Base-by-base conservation (phyloP, 2,329 filamentous ascomycete species). In the Fusarium coicis region DNA sequence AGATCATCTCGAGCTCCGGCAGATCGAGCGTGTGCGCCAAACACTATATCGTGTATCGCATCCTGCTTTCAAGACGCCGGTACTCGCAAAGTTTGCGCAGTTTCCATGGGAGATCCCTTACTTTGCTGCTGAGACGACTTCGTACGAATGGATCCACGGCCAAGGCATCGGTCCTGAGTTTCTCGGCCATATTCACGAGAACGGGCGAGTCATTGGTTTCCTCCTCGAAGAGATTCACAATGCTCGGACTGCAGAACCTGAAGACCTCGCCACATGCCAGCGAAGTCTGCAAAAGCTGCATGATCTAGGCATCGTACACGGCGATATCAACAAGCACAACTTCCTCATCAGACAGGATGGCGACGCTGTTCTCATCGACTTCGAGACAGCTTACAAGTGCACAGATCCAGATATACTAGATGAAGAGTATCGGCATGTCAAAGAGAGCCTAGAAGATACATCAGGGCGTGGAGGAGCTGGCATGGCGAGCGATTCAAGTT, bases 241-340 rank as follows among this genome's bases (percentile, higher is more conserved):
- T 19, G 70, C 73, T 28, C 68, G 77, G 32, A 71, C 73, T 7
- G 79, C 80, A 16, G 79, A 75, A 64, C 75, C 75, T 18, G 60
- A 57, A 18, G 79, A 82, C 63, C 62, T 81, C 16, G 73, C 65
- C n/a, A 70, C 69, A 19, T 82, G 79, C 53, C 76, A 77, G 36
- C 58, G 73, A 19, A 78, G 72, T 52, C 64, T 81, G 40, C 56
- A 55, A 12, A 74, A 68, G 53, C 59, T 81, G 47, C 80, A 81
- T 60, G 63, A 71, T 32, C 74, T 82, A 19, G 80, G 78, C 10
- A 81, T 82, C 46, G 76, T 79, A 55, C 79, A 76, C 43, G 79
- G 80, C 19, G 80, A 82, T 36, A 79, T 80, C 69, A 81, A 81
- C 74, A 82, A 78, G 67, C 73, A 79, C 62, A 82, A 82, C 56